Conservation (phyloP, 805 yeast species). For the Spathaspora hagerdaliae region DNA sequence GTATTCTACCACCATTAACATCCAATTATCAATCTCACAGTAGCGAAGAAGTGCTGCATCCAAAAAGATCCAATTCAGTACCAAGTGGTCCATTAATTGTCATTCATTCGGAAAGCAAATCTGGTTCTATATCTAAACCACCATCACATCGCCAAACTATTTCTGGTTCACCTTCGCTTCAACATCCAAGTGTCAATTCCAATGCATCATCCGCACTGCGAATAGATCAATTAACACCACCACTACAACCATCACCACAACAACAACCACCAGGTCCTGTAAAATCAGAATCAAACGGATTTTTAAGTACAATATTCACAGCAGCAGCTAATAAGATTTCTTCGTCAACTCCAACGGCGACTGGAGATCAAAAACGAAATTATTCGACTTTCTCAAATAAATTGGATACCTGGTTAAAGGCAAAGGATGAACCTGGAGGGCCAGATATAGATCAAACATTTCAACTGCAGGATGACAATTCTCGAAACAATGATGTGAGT, state of each 20-base stretch:
- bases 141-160: background rate
- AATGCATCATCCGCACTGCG: background rate
- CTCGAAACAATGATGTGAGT: background rate
- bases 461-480: background rate
- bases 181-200: background rate
- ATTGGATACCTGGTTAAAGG: slow-evolving; percentile 20
- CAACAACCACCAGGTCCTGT: background rate
- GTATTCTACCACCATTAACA: background rate
- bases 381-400: slow-evolving; percentile 18
- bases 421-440: slow-evolving; percentile 8
- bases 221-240: background rate
- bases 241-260: background rate
- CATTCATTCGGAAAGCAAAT: background rate
- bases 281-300: slow-evolving; percentile 22
- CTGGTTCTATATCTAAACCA: background rate
- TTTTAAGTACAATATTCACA: slow-evolving; percentile 40
- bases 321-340: slow-evolving; percentile 28
- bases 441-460: slow-evolving; percentile 1
- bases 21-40: background rate
- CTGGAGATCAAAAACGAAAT: slow-evolving; percentile 7
- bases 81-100: background rate
- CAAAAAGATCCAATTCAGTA: background rate
- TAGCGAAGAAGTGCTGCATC: background rate
- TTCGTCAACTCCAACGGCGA: slow-evolving; percentile 1
- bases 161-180: background rate